Conservation (phyloP, 768 basidiomycete genomes). For the Tylopilus rubrobrunneus region DNA sequence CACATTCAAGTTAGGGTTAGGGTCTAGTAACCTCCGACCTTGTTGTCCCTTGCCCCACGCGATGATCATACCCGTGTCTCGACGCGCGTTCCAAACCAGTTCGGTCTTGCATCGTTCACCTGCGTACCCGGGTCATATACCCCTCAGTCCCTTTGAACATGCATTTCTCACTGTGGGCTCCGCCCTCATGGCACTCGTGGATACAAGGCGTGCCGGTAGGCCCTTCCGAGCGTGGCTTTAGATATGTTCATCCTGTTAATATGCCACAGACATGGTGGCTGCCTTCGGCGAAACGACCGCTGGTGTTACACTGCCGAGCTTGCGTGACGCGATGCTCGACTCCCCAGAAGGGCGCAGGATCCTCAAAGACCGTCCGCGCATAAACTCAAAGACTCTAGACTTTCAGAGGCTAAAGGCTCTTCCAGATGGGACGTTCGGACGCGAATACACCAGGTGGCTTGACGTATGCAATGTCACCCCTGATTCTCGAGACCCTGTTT, state of each 20-base stretch:
- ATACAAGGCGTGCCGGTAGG: conserved; percentile 84
- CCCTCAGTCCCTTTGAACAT: conserved; percentile 78
- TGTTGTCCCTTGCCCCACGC: too few relatives aligned
- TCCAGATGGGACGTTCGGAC: conserved; percentile 79
- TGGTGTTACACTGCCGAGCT: conserved; percentile 65
- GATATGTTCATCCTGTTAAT: background rate
- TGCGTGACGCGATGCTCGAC: conserved; percentile 75
- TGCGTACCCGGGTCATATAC: conserved; percentile 77
- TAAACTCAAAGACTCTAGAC: conserved; percentile 74
- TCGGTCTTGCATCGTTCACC: conserved; percentile 28
- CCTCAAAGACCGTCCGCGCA: conserved; percentile 76
- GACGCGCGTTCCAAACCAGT: conserved; percentile 15
- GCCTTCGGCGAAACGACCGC: conserved; percentile 92
- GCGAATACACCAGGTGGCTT: conserved; percentile 87
- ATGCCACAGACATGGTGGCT: conserved; percentile 84
- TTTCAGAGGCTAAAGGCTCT: conserved; percentile 61
- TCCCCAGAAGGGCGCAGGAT: conserved; percentile 82
- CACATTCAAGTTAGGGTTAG: conserved; percentile 13
- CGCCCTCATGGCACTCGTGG: conserved; percentile 72
- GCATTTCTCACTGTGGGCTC: conserved; percentile 83
- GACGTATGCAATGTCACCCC: conserved; percentile 85
- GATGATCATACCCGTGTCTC: background rate
- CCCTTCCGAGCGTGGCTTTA: background rate
- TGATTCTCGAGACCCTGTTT: conserved; percentile 67
- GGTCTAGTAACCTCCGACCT: background rate